Conservation (phyloP, 2,329 filamentous ascomycete genomes). For the Botrytis hyacinthi region DNA sequence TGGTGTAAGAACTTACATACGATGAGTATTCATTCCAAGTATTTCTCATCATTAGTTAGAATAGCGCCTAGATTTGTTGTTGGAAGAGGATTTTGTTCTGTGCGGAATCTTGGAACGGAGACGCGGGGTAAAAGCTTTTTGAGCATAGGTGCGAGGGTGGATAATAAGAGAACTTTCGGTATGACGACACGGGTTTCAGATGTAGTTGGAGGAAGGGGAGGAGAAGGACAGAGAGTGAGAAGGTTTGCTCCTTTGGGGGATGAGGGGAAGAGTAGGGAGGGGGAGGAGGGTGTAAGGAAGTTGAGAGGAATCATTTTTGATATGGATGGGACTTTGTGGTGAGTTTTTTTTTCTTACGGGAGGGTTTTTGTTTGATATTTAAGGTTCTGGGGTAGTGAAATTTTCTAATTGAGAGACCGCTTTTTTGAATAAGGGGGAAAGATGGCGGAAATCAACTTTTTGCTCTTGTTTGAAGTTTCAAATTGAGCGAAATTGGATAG, state of each 20-base stretch:
- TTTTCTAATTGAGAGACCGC: neutral
- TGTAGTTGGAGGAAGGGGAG: neutral
- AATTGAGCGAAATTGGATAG: neutral
- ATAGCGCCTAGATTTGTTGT: neutral
- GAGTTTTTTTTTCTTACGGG: slow-evolving; percentile 40
- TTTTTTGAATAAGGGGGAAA: slow-evolving; percentile 40
- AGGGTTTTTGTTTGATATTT: neutral
- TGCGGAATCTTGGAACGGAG: neutral
- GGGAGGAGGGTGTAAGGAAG: slow-evolving; percentile 39
- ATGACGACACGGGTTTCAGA: neutral
- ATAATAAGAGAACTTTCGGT: neutral
- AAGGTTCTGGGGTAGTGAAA: neutral
- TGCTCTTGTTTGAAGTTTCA: neutral
- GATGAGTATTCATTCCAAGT: neutral
- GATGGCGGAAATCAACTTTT: slow-evolving; percentile 54
- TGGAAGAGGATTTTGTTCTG: neutral
- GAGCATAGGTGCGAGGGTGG: neutral
- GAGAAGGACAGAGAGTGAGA: slow-evolving; percentile 27
- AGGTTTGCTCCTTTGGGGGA: slow-evolving; percentile 57
- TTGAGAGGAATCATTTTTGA: slow-evolving; percentile 76
- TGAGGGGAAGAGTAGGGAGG: slow-evolving; percentile 24
- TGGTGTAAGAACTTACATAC: neutral
- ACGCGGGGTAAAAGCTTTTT: too few relatives aligned
- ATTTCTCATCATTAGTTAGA: neutral
- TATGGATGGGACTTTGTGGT: slow-evolving; percentile 94